Base-by-base conservation (phyloP, 805 yeast species). In the Priceomyces melissophilus region DNA sequence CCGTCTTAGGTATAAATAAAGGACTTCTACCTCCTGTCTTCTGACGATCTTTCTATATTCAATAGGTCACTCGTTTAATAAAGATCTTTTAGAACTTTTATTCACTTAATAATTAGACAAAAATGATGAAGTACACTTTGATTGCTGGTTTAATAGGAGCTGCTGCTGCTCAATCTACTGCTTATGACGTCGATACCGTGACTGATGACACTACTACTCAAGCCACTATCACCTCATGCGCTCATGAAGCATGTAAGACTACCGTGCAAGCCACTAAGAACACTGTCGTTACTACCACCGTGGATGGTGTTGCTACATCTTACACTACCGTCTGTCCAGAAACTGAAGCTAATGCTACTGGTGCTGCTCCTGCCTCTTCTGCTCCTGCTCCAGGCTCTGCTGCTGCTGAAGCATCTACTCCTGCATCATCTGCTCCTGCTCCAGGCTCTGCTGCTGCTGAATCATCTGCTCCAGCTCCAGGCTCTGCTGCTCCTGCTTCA, bases 151-250 rank as follows among this genome's bases (percentile, higher is more conserved):
- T 54, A 30, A 49, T 56, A 26, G 52, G 57, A 31, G 45, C 54
- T 26, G 53, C 50, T 42, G 40, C 50, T 35, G 61, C 63, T 44
- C 32, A 32, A 39, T 35, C 50, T 12, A 51, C 57, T 29, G 35
- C 44, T 15, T 45, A 44, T 30, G 49, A 44, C 23, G 42, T 54
- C 32, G 53, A 46, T 39, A 59, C 65, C 28, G 59, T 56, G 35
- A 59, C 65, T 37, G 52, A 52, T 10, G 40, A 44, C 35, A 25
- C 43, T 48, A 59, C 71, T 44, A 60, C 62, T 36, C 55, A 57
- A 31, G 63, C 62, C 33, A 67, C 73, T 41, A 55, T 66, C 49
- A 67, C 72, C 40, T 59, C 67, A n/a, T 68, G 74, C 50, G 41
- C 60, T 17, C 63, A 65, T 35, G 43, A 60, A 42, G 57, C 55